Conservation (phyloP, 345 rosid genomes). For the Rhodomyrtus tomentosa region DNA sequence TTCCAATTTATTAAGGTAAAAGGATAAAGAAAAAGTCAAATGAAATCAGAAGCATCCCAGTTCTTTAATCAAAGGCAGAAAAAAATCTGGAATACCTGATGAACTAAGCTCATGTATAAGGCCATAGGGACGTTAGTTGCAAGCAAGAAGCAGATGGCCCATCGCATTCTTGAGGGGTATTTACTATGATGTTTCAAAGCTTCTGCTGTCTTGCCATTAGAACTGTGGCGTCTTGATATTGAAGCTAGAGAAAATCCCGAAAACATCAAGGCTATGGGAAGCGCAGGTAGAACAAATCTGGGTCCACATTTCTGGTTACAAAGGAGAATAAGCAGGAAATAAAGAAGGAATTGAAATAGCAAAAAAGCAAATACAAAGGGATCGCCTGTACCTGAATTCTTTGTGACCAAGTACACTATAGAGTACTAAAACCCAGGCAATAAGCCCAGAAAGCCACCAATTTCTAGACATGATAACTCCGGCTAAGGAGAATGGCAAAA, state of each 20-base stretch:
- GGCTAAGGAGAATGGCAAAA: constrained; percentile 49
- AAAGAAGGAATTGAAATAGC: neutral
- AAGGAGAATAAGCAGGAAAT: neutral
- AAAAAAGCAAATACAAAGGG: neutral
- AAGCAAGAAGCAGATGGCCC: constrained; percentile 62
- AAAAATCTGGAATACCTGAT: constrained; percentile 42
- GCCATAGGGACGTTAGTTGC: constrained; percentile 83
- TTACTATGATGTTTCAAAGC: constrained; percentile 17
- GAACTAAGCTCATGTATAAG: constrained; percentile 68
- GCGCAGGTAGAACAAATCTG: constrained; percentile 91
- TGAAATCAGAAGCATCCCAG: neutral
- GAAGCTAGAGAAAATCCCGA: constrained; percentile 61
- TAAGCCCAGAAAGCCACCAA: constrained; percentile 65
- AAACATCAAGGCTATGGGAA: constrained; percentile 79
- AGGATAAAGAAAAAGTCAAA: neutral
- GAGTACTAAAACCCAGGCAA: constrained; percentile 65
- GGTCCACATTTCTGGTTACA: constrained; percentile 10
- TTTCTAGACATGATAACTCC: constrained; percentile 50
- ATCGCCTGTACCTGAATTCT: constrained; percentile 55
- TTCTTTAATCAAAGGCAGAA: neutral
- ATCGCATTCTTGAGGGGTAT: constrained; percentile 28
- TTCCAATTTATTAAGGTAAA: neutral
- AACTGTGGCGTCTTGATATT: constrained; percentile 22
- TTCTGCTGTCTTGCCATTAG: constrained; percentile 17
- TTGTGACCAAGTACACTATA: constrained; percentile 81